A percentile compares a stretch with the other conserved stretches of the same genome.
phyloP scores from a whole-genome alignment of 116 monocot genomes.

The Iris pallida region DNA sequence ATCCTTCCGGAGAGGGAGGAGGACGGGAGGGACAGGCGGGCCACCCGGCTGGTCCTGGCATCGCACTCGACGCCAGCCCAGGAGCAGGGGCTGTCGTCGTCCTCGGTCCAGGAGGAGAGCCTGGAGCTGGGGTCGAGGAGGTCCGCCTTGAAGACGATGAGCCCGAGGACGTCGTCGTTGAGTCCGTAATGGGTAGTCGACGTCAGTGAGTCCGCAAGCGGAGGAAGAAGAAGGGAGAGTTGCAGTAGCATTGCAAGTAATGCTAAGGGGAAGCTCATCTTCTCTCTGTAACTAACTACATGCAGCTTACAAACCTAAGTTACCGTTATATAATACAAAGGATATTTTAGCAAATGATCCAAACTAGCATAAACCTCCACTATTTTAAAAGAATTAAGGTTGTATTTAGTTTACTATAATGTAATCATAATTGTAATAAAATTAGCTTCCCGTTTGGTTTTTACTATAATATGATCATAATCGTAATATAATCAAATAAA shows the following conservation, averaged over 20 bases:
- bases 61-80: slow-evolving; percentile 35
- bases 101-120: slow-evolving; percentile 41
- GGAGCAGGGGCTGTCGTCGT: slow-evolving; percentile 32
- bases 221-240: slow-evolving; percentile 1
- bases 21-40: slow-evolving; percentile 17
- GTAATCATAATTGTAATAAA: too few relatives aligned
- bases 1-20: slow-evolving; percentile 34
- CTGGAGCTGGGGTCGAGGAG: slow-evolving; percentile 23
- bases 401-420: too few relatives aligned
- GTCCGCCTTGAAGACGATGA: slow-evolving; percentile 47
- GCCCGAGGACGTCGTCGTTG: slow-evolving; percentile 45
- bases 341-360: too few relatives aligned
- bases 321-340: too few relatives aligned
- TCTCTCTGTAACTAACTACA: too few relatives aligned
- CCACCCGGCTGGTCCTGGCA: slow-evolving; percentile 17
- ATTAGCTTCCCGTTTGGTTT: too few relatives aligned
- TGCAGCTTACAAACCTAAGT: too few relatives aligned
- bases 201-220: background rate
- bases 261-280: too few relatives aligned
- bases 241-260: background rate
- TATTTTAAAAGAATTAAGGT: too few relatives aligned
- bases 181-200: slow-evolving; percentile 17
- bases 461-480: too few relatives aligned
- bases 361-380: too few relatives aligned
- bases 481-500: too few relatives aligned